These are phyloP conservation scores for Chytriomyces sp. DNA, from an alignment of 192 early-diverging fungal genomes.

Conservation along the genomic window DNA sequence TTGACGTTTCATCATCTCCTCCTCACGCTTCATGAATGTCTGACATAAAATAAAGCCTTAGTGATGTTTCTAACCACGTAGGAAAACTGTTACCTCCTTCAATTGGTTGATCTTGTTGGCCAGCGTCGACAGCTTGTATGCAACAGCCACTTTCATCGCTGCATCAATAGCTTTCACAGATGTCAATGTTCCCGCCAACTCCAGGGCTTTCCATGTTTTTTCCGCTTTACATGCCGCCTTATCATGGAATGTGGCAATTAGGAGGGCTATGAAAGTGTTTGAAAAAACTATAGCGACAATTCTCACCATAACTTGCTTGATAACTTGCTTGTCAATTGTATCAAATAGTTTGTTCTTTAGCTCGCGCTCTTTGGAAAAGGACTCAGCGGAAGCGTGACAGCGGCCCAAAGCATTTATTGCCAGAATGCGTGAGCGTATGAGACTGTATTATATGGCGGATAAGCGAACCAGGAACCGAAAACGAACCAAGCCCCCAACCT, in stretches of 20 bases:
- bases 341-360: slow-evolving; percentile 53
- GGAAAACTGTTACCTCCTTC: slow-evolving; percentile 42
- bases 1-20: slow-evolving; percentile 3
- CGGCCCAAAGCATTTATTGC: slow-evolving; percentile 61
- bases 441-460: slow-evolving; percentile 40
- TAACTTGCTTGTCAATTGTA: slow-evolving; percentile 78
- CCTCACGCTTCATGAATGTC: slow-evolving; percentile 10
- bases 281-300: neutral
- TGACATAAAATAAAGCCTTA: neutral
- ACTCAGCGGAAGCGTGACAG: slow-evolving; percentile 43
- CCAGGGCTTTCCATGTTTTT: slow-evolving; percentile 75
- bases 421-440: slow-evolving; percentile 57
- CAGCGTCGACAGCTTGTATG: slow-evolving; percentile 62
- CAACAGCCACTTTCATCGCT: slow-evolving; percentile 81
- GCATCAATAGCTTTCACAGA: slow-evolving; percentile 72
- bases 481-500: slow-evolving; percentile 28
- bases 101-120: slow-evolving; percentile 77
- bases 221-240: slow-evolving; percentile 75
- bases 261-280: neutral
- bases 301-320: slow-evolving; percentile 75
- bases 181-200: slow-evolving; percentile 68
- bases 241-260: slow-evolving; percentile 8
- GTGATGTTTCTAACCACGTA: neutral
- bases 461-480: slow-evolving; percentile 11
- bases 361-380: slow-evolving; percentile 36